phyloP scores from a whole-genome alignment of 1,284 basidiomycete genomes.

The Ceraceosorus guamensis region DNA sequence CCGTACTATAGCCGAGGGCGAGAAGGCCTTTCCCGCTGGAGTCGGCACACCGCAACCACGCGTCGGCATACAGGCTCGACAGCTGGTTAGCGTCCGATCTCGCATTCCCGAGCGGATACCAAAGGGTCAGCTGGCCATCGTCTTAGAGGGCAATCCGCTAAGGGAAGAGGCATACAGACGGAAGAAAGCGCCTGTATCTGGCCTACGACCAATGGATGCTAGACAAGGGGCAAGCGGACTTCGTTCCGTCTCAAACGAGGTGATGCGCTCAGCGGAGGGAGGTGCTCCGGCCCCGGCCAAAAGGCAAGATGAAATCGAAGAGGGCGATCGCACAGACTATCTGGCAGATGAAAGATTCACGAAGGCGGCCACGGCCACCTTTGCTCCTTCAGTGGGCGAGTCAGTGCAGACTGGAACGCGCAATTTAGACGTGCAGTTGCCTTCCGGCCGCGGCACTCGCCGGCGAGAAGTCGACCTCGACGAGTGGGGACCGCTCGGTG shows the following conservation, averaged over 20 bases:
- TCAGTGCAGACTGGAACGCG: too few species aligned
- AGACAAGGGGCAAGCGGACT: neutral
- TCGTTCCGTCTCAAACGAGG: neutral
- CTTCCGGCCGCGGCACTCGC: too few species aligned
- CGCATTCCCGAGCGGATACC: conserved; percentile 11
- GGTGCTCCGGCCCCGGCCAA: neutral
- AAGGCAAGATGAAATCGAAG: neutral
- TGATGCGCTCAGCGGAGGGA: neutral
- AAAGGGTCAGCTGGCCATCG: conserved; percentile 18
- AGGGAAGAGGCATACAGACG: conserved; percentile 28
- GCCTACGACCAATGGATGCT: too few species aligned
- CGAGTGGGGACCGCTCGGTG: too few species aligned
- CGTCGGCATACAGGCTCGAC: conserved; percentile 8
- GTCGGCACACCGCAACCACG: neutral
- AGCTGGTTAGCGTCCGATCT: conserved; percentile 26
- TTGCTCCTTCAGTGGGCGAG: too few species aligned
- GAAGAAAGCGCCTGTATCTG: too few species aligned
- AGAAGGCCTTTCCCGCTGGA: conserved; percentile 5
- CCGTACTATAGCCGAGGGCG: conserved; percentile 6
- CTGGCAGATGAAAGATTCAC: too few species aligned
- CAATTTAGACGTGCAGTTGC: too few species aligned
- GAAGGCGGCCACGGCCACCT: too few species aligned
- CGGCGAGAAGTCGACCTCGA: too few species aligned
- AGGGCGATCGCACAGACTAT: too few species aligned
- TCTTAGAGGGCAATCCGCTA: conserved; percentile 32